Evolutionary conservation across 768 basidiomycete genomes (phyloP), one percentile per base, ranked within the genome.

Genomic region (Lactarius vividus): DNA sequence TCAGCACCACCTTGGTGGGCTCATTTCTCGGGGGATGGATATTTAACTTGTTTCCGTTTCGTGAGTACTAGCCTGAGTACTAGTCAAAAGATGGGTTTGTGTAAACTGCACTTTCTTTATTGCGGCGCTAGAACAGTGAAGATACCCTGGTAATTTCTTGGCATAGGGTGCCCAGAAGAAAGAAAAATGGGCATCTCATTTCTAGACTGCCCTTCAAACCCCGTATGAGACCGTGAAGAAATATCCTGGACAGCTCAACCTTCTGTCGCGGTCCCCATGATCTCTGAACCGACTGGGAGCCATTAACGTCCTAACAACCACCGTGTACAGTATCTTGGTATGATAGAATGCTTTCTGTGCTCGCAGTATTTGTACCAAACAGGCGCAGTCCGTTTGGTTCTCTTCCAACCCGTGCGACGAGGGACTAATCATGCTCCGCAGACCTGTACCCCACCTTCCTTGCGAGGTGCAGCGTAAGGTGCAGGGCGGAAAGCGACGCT

Each of bases 371-470:
- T 16, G 18, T 42, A 16, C 18, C 18, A 16, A 31, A 42, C 33
- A 35, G 33, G 33, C 10, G 33, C 33, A 35, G 10, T 1, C 33
- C 33, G 35, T 37, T 3, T 37, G 35, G 35, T 37, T 31, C 31
- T 31, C 31, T 6, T 2, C 35, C 35, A 37, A 37, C 35, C 35
- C 11, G 35, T 37, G 35, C 35, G 35, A 42, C 7, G 8, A 35
- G 31, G 53, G 49, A 33, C 37, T 42, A 26, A 64, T 16, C 23
- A 5, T 20, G 18, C 15, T 20, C 16, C 20, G 18, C 44, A 72
- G 73, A 72, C 73, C 4, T 67, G 5, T 57, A 62, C 11, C 66
- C 74, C 0, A 72, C 75, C 67, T 59, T 74, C 68, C 68, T 76
- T 2, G 75, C 75, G 6, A 42, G 16, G 67, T 73, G 6, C 73